Base-by-base conservation (phyloP, 805 yeast genomes). In the Millerago galiae region DNA sequence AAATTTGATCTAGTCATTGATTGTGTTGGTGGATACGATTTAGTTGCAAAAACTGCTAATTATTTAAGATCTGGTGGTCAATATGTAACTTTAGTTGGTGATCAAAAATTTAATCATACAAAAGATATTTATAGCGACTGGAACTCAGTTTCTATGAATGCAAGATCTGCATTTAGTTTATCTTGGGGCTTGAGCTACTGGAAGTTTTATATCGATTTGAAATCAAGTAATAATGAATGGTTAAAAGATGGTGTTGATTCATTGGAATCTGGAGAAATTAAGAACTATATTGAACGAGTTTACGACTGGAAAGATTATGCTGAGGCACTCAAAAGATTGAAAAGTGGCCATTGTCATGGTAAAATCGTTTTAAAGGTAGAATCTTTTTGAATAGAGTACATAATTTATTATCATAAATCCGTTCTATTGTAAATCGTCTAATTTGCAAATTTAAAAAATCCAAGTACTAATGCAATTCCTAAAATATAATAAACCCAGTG, bases 1-100 rank as follows among this genome's bases (percentile, higher is more conserved):
- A 69, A 73, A 50, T 86, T 78, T 54, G 85, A 83, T 54, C 53
- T 74, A 5, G 75, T 84, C n/a, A 54, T 83, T 11, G 95, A 88
- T 62, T 72, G 81, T 47, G 73, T 78, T 39, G 93, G 96, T 33
- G 84, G 84, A 34, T 67, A 68, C 37, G 77, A 74, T 27, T 68
- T 83, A 5, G 40, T 53, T 9, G 45, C 42, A 4, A 64, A 72
- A 31, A 65, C 76, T 21, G 52, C 60, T 9, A 51, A 64, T 28
- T 67, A 70, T 24, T 61, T 83, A 43, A 71, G 68, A 46, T 55
- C 68, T 9, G 75, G 77, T 5, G 75, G 80, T 14, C 63, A 69
- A 32, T 84, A 74, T 53, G 61, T 75, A 8, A 74, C 85, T 6
- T 70, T 82, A 25, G 77, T 72, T 11, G 95, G 95, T 13, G 89